These are phyloP conservation scores for Fusarium concolor DNA, from an alignment of 2,329 filamentous ascomycete genomes.

Conservation along the genomic window DNA sequence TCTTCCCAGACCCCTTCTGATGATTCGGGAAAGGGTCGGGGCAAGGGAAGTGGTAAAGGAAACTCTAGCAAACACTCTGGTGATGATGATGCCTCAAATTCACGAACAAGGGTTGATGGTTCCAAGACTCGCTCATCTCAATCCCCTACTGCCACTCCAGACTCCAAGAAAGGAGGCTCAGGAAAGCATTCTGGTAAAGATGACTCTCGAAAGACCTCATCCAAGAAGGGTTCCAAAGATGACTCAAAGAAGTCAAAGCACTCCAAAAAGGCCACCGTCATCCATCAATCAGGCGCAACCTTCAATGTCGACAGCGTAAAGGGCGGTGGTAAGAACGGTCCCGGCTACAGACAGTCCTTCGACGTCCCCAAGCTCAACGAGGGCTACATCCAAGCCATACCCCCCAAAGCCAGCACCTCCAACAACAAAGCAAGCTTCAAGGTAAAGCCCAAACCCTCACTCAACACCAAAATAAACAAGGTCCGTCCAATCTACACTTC, in stretches of 20 bases:
- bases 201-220: neutral
- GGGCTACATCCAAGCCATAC: constrained; percentile 13
- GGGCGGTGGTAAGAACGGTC: constrained; percentile 18
- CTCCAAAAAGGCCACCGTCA: neutral
- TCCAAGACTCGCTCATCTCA: neutral
- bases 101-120: no score
- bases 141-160: neutral
- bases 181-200: no score
- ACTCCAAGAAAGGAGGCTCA: neutral
- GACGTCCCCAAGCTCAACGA: constrained; percentile 14
- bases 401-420: neutral
- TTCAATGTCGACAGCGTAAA: constrained; percentile 11
- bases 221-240: neutral
- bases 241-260: neutral
- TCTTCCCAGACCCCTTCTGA: no score
- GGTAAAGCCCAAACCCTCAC: constrained; percentile 6
- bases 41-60: no score
- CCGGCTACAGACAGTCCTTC: neutral
- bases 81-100: no score
- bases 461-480: neutral
- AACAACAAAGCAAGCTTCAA: neutral
- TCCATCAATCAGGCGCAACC: constrained; percentile 9
- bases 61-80: no score
- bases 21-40: no score
- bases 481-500: constrained; percentile 8